Evolutionary conservation across 2,329 filamentous ascomycete species (phyloP), one percentile per base, ranked within the genome.

Genomic region (Aspergillus latus): DNA sequence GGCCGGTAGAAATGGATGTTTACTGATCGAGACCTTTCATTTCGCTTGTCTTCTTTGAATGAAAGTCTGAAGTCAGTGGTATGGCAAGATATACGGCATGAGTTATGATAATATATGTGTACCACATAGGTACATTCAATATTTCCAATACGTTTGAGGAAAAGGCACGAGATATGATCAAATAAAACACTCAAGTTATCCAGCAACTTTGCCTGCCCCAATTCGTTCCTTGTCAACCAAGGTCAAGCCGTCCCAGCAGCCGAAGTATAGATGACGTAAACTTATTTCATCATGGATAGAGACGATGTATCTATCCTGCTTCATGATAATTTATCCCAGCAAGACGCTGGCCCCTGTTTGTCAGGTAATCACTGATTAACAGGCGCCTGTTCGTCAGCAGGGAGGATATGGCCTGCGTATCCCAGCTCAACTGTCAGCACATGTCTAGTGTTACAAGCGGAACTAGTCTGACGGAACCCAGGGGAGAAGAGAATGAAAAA

Each of bases 361-460:
- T 34, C 32, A 11, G 10, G 32, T 45, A 34, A 11, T 49, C 16
- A 54, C 44, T 54, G 44, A 15, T 42, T 30, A 37, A 29, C 8
- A 16, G 40, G 26, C 13, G 46, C 47, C 48, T 51, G n/a, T 34
- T 52, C 43, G 2, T 56, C 54, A 3, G 49, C 34, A 15, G 36
- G 54, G 29, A 56, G 54, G 11, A 97, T 96, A 75, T 96, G 96
- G 65, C 87, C 89, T 93, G 65, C 53, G 53, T 16, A 21, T 59
- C 32, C 43, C 54, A 49, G 8, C 11, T 26, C 8, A 32, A 54
- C 13, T 39, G 47, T 52, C 9, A 45, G 29, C n/a, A 29, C 1
- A 36, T 6, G 21, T 3, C 21, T 21, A 21, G 21, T 21, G 21
- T 21, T 21, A 21, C 21, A 21, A 21, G 21, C 21, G 21, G 21